Base-by-base conservation (phyloP, 352 stramenopile genomes). In the Pythium brachiatum region DNA sequence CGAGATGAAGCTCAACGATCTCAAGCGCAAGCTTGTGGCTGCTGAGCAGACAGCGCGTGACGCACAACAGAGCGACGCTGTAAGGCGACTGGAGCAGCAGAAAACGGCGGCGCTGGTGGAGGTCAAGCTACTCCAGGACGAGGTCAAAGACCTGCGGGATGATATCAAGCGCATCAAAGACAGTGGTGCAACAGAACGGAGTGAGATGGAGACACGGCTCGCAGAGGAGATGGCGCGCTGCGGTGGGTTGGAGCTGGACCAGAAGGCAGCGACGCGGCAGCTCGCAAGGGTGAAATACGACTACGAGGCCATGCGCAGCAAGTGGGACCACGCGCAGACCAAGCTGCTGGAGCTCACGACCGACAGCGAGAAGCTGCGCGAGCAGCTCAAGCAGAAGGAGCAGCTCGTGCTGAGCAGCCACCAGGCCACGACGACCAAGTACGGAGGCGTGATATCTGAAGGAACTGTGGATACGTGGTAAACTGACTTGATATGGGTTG, bases 361-460 rank as follows among this genome's bases (percentile, higher is more conserved):
- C n/a, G 83, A 92, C 41, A 75, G 62, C 41, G 80, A 92, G 39
- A 66, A 70, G 56, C 53, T 91, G 23, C 81, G 80, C 26, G 83
- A 89, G 2, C 82, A 94, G 51, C 50, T 92, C 11, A 88, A 88
- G 57, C 84, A 92, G 62, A 91, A 90, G 44, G 84, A 90, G 13
- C 47, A 72, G 11, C 68, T 89, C n/a, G 67, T 89, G 25, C 63
- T 84, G 27, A 81, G 62, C 51, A 90, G 72, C 43, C 84, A 93
- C 63, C 83, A 78, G 55, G 61, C 77, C 6, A 53, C 85, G 29
- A 74, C 73, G 1, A 58, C 67, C 48, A 90, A 87, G 82, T 90
- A 41, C 27, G 48, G 27, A 15, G 2, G n/a, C 44, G 21, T 34
- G 29, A 34, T 34, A 5, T 11, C n/a, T 34, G 29, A 48, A 12